Base-by-base conservation (phyloP, 1,284 basidiomycete genomes). In the Gastroboletus turbinatus region DNA sequence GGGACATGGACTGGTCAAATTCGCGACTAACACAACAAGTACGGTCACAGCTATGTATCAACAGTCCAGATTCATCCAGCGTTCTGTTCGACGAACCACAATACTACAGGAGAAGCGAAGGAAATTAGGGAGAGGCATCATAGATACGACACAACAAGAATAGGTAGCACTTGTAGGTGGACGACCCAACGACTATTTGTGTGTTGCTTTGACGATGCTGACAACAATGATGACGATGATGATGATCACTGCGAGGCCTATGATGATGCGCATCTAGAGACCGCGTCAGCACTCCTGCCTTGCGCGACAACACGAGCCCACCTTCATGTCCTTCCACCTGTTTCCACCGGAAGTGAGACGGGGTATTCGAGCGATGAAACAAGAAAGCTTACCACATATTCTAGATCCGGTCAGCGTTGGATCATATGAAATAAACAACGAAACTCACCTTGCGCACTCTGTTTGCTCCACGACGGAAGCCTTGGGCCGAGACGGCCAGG, bases 271-370 rank as follows among this genome's bases (percentile, higher is more conserved):
- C 92, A 93, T 94, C 90, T 92, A 32, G 52, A 57, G 17, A 40
- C 40, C 43, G 11, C 14, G 46, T 63, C n/a, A 63, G 60, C 16
- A 39, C 36, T 36, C 44, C 48, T 19, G 47, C 32, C 46, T 52
- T 49, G 54, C 25, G 30, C 36, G 25, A 40, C 40, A 38, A 53
- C 35, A 58, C 36, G 35, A 36, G 66, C 80, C 49, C 51, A 88
- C 89, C 85, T 95, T 95, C 92, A 96, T 96, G 75, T 97, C 94
- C 75, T 96, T 96, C 94, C 93, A 96, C 91, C 92, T 94, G 57
- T 53, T 44, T 29, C 33, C 53, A 52, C 33, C 50, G 14, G 3
- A 56, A 45, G 65, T 58, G 55, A 60, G 53, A 52, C 38, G 38
- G 44, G n/a, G 45, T 5, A 42, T 35, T 13, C 13, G 50, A 46